phyloP scores from a whole-genome alignment of 352 stramenopile genomes.

The Chrysophaeum taylorii region DNA sequence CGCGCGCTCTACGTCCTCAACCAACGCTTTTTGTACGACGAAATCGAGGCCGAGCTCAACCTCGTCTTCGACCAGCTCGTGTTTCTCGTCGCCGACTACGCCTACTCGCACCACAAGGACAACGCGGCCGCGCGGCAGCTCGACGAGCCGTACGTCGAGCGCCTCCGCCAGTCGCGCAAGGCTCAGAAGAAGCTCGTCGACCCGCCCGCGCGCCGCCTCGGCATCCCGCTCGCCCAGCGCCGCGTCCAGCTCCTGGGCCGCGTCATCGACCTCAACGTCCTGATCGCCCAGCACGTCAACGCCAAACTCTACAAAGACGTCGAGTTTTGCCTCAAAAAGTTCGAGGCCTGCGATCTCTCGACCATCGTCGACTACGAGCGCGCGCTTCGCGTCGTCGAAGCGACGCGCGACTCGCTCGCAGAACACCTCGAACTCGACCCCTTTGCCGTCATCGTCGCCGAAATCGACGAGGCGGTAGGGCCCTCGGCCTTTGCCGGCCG shows the following conservation, averaged over 20 bases:
- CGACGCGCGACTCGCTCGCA: slow-evolving; percentile 31
- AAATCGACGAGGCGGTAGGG: slow-evolving; percentile 26
- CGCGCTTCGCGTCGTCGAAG: slow-evolving; percentile 36
- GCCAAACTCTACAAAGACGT: slow-evolving; percentile 47
- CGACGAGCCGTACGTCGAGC: slow-evolving; percentile 5
- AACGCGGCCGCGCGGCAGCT: slow-evolving; percentile 25
- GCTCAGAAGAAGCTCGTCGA: not conserved
- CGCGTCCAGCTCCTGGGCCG: slow-evolving; percentile 51
- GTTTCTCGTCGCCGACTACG: slow-evolving; percentile 49
- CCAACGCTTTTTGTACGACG: slow-evolving; percentile 58
- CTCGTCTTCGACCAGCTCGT: slow-evolving; percentile 63
- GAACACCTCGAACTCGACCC: slow-evolving; percentile 36
- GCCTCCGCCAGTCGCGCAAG: slow-evolving; percentile 14
- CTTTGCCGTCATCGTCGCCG: slow-evolving; percentile 30
- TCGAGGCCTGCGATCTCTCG: slow-evolving; percentile 48
- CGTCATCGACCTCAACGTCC: slow-evolving; percentile 45
- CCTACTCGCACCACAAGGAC: slow-evolving; percentile 55
- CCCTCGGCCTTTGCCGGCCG: slow-evolving; percentile 30
- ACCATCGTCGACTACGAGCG: slow-evolving; percentile 45
- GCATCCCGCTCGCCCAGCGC: slow-evolving; percentile 26
- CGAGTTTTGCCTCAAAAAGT: slow-evolving; percentile 39
- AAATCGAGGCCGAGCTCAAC: slow-evolving; percentile 63
- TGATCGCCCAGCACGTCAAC: slow-evolving; percentile 50
- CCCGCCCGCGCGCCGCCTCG: slow-evolving; percentile 5
- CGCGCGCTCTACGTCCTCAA: slow-evolving; percentile 44